Evolutionary conservation across 257 asterid species (phyloP).

Genomic region (Petrea volubilis): DNA sequence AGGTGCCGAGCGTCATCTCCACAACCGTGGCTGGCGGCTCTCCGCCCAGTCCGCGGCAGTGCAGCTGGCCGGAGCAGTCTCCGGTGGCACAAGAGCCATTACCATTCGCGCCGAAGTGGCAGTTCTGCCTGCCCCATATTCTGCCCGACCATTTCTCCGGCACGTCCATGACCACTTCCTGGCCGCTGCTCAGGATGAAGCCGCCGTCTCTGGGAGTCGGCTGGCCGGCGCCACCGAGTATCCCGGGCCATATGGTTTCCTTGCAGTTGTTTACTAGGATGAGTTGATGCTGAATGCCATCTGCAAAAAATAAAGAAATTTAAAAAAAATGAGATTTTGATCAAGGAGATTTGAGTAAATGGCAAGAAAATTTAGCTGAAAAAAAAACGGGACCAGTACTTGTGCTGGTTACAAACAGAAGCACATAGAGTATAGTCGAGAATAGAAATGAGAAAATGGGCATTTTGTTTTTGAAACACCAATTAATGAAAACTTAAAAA

Average conservation of each 20-base stretch:
- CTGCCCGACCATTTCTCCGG: slow-evolving; percentile 93
- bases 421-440: slow-evolving; percentile 21
- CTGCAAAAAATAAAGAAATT: slow-evolving; percentile 41
- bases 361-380: neutral
- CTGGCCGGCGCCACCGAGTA: slow-evolving; percentile 79
- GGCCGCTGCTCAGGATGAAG: slow-evolving; percentile 57
- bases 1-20: slow-evolving; percentile 87
- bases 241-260: slow-evolving; percentile 87
- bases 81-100: slow-evolving; percentile 81
- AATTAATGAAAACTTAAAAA: no score
- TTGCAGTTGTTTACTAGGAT: slow-evolving; percentile 86
- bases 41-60: slow-evolving; percentile 75
- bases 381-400: slow-evolving; percentile 13
- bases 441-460: neutral
- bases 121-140: slow-evolving; percentile 78
- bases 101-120: slow-evolving; percentile 52
- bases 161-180: slow-evolving; percentile 60
- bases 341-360: neutral
- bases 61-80: slow-evolving; percentile 67
- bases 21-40: slow-evolving; percentile 93
- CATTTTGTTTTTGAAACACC: no score
- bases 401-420: slow-evolving; percentile 26
- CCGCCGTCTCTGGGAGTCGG: slow-evolving; percentile 67
- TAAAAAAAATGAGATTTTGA: neutral
- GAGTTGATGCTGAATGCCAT: slow-evolving; percentile 62